These are phyloP conservation scores for Clitopilus hobsonii DNA, from an alignment of 768 basidiomycete genomes.

Conservation along the genomic window DNA sequence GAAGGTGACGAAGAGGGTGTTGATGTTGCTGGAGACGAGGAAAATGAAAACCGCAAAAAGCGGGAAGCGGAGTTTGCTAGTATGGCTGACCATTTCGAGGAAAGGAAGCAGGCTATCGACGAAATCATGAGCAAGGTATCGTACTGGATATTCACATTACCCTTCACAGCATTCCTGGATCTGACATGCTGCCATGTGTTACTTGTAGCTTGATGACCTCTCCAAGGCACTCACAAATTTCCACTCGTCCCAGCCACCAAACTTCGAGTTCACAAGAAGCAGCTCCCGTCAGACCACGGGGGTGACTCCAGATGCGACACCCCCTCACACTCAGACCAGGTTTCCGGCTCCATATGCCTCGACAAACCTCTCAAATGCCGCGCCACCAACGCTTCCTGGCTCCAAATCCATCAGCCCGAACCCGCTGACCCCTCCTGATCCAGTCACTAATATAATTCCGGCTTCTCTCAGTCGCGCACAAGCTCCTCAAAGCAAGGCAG, in stretches of 20 bases:
- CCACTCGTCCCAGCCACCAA: constrained; percentile 42
- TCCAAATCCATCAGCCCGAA: constrained; percentile 3
- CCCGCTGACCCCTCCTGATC: not conserved
- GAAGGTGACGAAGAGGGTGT: constrained; percentile 47
- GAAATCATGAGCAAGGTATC: constrained; percentile 71
- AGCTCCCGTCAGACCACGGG: constrained; percentile 12
- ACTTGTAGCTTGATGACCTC: constrained; percentile 53
- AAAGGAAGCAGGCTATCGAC: constrained; percentile 63
- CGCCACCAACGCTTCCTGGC: constrained; percentile 6
- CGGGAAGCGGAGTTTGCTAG: constrained; percentile 67
- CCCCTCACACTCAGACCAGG: not conserved
- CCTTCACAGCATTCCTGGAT: not conserved
- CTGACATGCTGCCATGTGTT: constrained; percentile 5
- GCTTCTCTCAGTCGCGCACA: constrained; percentile 11
- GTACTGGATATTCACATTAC: constrained; percentile 1
- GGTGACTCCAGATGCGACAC: constrained; percentile 10
- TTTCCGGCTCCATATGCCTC: not conserved
- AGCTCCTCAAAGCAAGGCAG: constrained; percentile 9
- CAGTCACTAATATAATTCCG: constrained; percentile 7
- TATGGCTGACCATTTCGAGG: constrained; percentile 64
- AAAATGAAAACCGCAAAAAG: constrained; percentile 47
- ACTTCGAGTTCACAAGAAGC: constrained; percentile 30
- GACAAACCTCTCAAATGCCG: not conserved
- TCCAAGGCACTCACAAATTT: constrained; percentile 46
- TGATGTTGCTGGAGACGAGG: constrained; percentile 47